Percentiles rank a stretch among this genome's conserved stretches.
These are phyloP conservation scores for Raphanus hybrid DNA, from an alignment of 441 rosid genomes.

Conservation along the genomic window DNA sequence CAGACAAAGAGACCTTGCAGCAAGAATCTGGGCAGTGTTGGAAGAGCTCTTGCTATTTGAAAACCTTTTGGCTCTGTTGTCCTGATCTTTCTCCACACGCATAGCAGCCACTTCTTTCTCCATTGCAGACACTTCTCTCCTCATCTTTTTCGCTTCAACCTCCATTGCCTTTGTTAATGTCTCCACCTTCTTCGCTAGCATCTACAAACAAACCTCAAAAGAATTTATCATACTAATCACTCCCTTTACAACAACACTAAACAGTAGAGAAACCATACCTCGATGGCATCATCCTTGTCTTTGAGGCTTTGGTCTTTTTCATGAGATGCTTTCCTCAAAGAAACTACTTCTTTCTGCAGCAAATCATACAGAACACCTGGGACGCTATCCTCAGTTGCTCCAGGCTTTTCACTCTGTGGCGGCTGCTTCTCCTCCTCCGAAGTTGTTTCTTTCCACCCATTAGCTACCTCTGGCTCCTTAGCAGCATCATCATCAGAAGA, in stretches of 20 bases:
- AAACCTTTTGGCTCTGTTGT: conserved; percentile 79
- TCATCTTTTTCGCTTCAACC: conserved; percentile 99
- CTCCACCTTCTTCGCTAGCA: conserved; percentile 93
- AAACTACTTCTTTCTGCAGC: conserved; percentile 87
- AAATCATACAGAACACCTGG: conserved; percentile 86
- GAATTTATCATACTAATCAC: neutral
- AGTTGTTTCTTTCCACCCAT: conserved; percentile 10
- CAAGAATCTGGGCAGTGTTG: conserved; percentile 77
- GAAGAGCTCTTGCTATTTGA: conserved; percentile 69
- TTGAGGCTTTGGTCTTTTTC: conserved; percentile 98
- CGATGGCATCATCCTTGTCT: conserved; percentile 99
- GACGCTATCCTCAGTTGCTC: conserved; percentile 70
- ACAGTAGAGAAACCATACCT: conserved; percentile 54
- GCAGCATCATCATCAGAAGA: conserved; percentile 50
- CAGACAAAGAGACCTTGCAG: conserved; percentile 97
- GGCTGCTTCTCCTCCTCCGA: conserved; percentile 56
- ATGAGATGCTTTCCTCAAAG: conserved; percentile 87
- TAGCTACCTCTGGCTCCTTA: conserved; percentile 46
- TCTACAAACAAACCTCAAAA: neutral
- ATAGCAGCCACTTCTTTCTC: conserved; percentile 96
- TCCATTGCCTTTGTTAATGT: conserved; percentile 98
- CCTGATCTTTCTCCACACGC: conserved; percentile 95
- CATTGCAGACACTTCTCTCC: conserved; percentile 97
- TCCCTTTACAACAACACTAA: neutral
- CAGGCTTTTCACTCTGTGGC: conserved; percentile 57